Percentiles rank a stretch among this genome's conserved stretches.
Conservation (phyloP, 495 filamentous ascomycete species). For the Penicillium longicatenatum region DNA sequence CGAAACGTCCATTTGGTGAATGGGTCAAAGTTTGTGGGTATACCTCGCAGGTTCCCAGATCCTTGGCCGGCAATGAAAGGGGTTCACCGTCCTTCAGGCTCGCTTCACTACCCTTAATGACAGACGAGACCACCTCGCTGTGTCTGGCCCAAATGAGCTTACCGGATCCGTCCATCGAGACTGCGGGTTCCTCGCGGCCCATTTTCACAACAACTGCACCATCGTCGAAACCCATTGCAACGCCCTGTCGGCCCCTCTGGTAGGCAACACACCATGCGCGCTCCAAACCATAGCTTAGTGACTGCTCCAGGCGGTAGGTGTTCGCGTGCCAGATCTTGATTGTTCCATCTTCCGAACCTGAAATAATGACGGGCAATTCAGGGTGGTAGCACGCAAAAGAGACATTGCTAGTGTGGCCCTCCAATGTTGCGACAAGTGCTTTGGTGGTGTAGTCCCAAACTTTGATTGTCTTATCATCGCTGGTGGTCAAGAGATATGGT, state of each 20-base stretch:
- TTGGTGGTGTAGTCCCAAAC: slow-evolving; percentile 99
- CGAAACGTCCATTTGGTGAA: slow-evolving; percentile 96
- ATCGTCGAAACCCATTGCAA: slow-evolving; percentile 97
- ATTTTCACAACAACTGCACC: slow-evolving; percentile 97
- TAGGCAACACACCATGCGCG: slow-evolving; percentile 97
- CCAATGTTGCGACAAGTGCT: slow-evolving; percentile 91
- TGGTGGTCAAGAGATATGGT: slow-evolving; percentile 94
- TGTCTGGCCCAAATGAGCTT: slow-evolving; percentile 96
- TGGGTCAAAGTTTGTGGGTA: slow-evolving; percentile 94
- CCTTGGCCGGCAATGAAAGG: slow-evolving; percentile 85
- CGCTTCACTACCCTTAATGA: slow-evolving; percentile 89
- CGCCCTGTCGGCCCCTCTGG: slow-evolving; percentile 88
- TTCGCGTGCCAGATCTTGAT: slow-evolving; percentile 99
- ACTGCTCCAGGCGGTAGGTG: slow-evolving; percentile 93
- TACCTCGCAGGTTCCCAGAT: slow-evolving; percentile 92
- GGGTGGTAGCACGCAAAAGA: slow-evolving; percentile 98
- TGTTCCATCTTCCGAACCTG: slow-evolving; percentile 97
- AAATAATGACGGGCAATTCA: slow-evolving; percentile 95
- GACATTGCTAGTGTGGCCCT: slow-evolving; percentile 98
- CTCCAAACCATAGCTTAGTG: slow-evolving; percentile 91
- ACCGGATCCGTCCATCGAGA: slow-evolving; percentile 93
- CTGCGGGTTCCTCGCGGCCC: slow-evolving; percentile 94
- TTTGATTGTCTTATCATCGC: slow-evolving; percentile 91
- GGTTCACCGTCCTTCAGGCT: slow-evolving; percentile 85
- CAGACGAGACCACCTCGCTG: slow-evolving; percentile 88